Evolutionary conservation across 2,329 filamentous ascomycete genomes (phyloP), one percentile per base, ranked within the genome.

Genomic region (Phaeosphaeriaceae sp.): DNA sequence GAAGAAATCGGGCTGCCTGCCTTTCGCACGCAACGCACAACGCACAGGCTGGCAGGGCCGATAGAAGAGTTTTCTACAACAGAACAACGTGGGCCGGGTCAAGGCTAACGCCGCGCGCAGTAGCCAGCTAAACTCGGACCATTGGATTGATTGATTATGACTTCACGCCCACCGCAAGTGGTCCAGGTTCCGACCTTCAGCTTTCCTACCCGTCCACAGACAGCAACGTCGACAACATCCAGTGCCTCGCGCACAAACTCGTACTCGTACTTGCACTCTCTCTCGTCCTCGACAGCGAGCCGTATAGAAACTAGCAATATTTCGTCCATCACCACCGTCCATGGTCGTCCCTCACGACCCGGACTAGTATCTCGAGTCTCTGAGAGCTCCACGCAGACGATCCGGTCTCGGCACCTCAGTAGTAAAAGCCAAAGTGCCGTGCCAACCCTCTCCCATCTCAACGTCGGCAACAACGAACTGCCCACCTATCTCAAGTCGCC

Each of bases 361-460:
- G 56, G 54, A 58, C 65, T 70, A 58, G 63, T 68, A 59, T 60
- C 66, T 46, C 66, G 68, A 53, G 59, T 54, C 47, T 63, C 65
- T 40, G 67, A 66, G 32, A 63, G 52, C 54, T 63, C 63, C 45
- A 56, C 65, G 46, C 62, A 61, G 48, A 54, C 60, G 26, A 56
- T 62, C 15, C 63, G 62, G 52, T 67, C 66, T 62, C 67, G 67
- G 58, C 62, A 60, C 52, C 44, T 66, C 16, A 59, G 58, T 17
- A 60, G 63, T 54, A 79, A 79, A 64, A 76, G 72, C 11, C 66
- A 68, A 42, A 76, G 73, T 55, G 75, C 76, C 33, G 67, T 79
- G 33, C 77, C 77, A 46, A 78, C 77, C 5, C 68, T 79, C 39
- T 77, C 75, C 43, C 67, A 65, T 34, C 56, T 63, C 54, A 64